Conservation (phyloP, 2,329 filamentous ascomycete species). For the Neodidymelliopsis sp. region DNA sequence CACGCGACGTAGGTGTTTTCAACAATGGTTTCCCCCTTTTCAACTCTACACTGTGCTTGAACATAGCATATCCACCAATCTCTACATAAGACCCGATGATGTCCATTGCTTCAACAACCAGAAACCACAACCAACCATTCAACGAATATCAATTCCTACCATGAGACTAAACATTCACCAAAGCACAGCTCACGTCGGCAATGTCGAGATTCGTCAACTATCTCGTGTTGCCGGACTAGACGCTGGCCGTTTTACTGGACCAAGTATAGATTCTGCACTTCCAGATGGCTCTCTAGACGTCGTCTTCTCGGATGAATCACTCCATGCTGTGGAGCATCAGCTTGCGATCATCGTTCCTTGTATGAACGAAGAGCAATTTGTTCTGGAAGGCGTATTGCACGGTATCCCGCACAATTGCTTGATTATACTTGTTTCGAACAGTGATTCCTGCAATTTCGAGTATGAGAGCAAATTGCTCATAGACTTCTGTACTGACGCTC, state of each 20-base stretch:
- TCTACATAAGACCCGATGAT: too few species aligned
- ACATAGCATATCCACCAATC: too few species aligned
- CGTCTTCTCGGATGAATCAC: slow-evolving; percentile 9
- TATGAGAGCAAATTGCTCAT: slow-evolving; percentile 14
- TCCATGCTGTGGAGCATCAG: slow-evolving; percentile 14
- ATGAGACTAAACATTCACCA: background rate
- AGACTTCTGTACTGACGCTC: slow-evolving; percentile 4
- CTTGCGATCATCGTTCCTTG: slow-evolving; percentile 25
- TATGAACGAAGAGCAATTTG: slow-evolving; percentile 23
- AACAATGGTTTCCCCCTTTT: too few species aligned
- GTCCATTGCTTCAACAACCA: background rate
- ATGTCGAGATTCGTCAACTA: slow-evolving; percentile 15
- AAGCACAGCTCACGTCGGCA: slow-evolving; percentile 8
- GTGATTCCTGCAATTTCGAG: slow-evolving; percentile 10
- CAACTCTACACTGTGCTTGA: too few species aligned
- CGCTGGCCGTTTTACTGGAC: slow-evolving; percentile 3
- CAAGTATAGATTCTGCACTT: background rate
- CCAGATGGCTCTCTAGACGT: background rate
- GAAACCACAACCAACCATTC: background rate
- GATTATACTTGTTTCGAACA: slow-evolving; percentile 26
- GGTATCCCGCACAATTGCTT: slow-evolving; percentile 25
- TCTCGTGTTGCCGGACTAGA: slow-evolving; percentile 23
- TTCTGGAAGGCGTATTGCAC: slow-evolving; percentile 22
- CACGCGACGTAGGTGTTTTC: too few species aligned
- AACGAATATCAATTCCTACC: background rate